Evolutionary conservation across 1,139 yeast species (phyloP).

Genomic region (Blastobotrys malaysiensis): DNA sequence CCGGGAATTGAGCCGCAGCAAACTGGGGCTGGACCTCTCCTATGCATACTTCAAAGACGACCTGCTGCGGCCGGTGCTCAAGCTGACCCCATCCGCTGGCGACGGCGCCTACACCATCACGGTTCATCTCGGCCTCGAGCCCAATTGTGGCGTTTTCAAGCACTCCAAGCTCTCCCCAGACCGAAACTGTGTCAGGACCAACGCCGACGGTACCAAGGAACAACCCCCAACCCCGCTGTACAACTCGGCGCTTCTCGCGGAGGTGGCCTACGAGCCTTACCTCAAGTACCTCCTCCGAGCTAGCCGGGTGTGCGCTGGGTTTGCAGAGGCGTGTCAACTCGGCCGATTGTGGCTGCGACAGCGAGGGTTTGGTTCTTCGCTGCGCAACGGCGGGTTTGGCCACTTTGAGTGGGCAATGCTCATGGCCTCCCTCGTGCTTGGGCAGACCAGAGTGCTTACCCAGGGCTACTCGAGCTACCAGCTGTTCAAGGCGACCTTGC

Average conservation of each 20-base stretch:
- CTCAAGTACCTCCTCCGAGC: conserved; percentile 70
- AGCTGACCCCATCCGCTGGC: conserved; percentile 23
- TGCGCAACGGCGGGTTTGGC: conserved; percentile 71
- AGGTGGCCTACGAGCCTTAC: conserved; percentile 62
- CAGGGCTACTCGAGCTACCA: conserved; percentile 92
- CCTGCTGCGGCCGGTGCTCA: conserved; percentile 31
- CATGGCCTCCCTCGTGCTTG: conserved; percentile 75
- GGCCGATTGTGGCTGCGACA: conserved; percentile 90
- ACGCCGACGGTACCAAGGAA: conserved; percentile 18
- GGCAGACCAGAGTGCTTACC: conserved; percentile 59
- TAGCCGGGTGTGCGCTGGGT: conserved; percentile 73
- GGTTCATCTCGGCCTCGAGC: conserved; percentile 65
- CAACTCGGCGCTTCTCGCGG: conserved; percentile 71
- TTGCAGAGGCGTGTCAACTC: conserved; percentile 78
- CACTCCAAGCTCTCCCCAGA: conserved; percentile 71
- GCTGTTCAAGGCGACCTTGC: conserved; percentile 79
- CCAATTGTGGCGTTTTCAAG: conserved; percentile 49
- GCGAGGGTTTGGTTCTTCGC: conserved; percentile 63
- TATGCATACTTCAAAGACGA: conserved; percentile 48
- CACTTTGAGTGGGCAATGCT: conserved; percentile 81
- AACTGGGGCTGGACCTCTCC: conserved; percentile 34
- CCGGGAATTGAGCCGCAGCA: conserved; percentile 46
- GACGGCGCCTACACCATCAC: conserved; percentile 50
- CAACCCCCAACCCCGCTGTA: conserved; percentile 70
- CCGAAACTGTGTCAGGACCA: conserved; percentile 56